Evolutionary conservation across 345 rosid genomes (phyloP), one percentile per base, ranked within the genome.

Genomic region (Hevea brasiliensis): DNA sequence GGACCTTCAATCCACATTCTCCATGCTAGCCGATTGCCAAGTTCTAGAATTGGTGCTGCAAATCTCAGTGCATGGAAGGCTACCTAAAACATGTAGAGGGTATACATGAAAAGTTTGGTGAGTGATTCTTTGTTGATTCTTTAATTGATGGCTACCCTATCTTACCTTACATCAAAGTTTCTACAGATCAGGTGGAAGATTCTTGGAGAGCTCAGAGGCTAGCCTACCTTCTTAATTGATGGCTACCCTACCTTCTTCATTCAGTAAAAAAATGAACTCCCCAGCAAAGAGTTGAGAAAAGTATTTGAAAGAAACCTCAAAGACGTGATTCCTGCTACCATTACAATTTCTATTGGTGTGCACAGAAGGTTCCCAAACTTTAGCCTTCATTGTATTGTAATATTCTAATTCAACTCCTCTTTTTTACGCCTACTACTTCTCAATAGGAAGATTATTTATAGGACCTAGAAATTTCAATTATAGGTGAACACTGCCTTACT

Each of bases 1-100:
- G 93, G 93, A 71, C 96, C 93, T 80, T 89, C 96, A 1, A 89
- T 81, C 96, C 93, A 87, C 92, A 89, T 87, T 82, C 93, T 89
- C 63, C 84, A 86, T 9, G 96, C 89, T 1, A 91, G 83, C 65
- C 73, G 80, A 74, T 84, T 83, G 7, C 96, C 96, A 3, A 90
- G 84, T 45, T 83, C 84, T 76, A 77, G 84, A 77, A 90, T 82
- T n/a, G 90, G 86, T 63, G 81, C 72, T 40, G 82, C 81, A 70
- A 86, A 90, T 76, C 84, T 86, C 54, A 90, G 65, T 8, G 96
- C 93, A 74, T 90, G 90, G 76, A 89, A 90, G 2, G 96, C 90
- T 24, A 87, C 93, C 94, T 89, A 77, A 14, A 77, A 76, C 7
- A 58, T 51, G 23, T 23, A 73, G 21, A 51, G 1, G 50, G 41